Conservation (phyloP, 2,329 filamentous ascomycete species). For the Penicillium brasilianum region DNA sequence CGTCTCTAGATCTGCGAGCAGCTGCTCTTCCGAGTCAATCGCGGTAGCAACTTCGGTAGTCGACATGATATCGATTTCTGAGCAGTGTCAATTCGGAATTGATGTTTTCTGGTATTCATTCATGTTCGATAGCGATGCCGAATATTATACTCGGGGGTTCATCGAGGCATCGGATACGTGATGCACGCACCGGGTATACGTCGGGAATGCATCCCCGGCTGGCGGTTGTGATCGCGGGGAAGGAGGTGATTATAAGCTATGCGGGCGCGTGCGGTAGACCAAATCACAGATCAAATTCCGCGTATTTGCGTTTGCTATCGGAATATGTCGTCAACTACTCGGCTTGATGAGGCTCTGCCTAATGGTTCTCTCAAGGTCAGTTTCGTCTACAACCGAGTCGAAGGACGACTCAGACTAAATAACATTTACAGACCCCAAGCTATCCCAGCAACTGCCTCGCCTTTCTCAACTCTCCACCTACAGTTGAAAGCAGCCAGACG, state of each 20-base stretch:
- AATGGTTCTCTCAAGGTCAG: slow-evolving; percentile 1
- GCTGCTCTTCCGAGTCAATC: slow-evolving; percentile 25
- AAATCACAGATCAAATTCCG: background rate
- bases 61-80: background rate
- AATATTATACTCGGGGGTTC: background rate
- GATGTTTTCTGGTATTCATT: background rate
- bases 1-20: slow-evolving; percentile 28
- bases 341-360: slow-evolving; percentile 1
- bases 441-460: slow-evolving; percentile 26
- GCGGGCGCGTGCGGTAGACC: background rate
- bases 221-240: slow-evolving; percentile 1
- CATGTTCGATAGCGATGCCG: background rate
- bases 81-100: background rate
- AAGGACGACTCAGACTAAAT: background rate
- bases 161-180: background rate
- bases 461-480: background rate
- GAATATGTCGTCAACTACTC: background rate
- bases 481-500: background rate
- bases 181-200: slow-evolving; percentile 5
- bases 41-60: slow-evolving; percentile 1
- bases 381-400: background rate
- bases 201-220: slow-evolving; percentile 2
- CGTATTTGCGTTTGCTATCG: background rate
- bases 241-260: slow-evolving; percentile 6
- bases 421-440: slow-evolving; percentile 11